Evolutionary conservation across 176 grass and related monocot species (phyloP), one percentile per base, ranked within the genome.

Genomic region (Lolium rigidum): DNA sequence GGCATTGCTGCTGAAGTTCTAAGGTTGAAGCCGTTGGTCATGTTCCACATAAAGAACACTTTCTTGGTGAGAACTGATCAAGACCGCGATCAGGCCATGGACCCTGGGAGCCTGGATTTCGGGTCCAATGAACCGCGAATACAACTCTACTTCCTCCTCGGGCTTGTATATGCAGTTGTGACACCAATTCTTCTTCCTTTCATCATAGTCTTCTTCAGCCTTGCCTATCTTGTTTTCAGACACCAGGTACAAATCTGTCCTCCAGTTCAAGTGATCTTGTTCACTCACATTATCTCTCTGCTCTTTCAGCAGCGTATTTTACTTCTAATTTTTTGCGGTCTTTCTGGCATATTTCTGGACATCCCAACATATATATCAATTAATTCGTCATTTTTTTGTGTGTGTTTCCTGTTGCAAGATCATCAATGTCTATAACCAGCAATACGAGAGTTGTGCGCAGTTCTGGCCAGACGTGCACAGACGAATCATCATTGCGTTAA

Each of bases 81-180:
- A 28, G 97, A 99, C 41, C 91, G 97, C 0, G 94, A 94, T 60
- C 88, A 95, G 68, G 93, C 93, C 41, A 98, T 95, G 96, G 91
- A 98, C 82, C 96, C 96, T 58, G 93, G 96, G 35, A 88, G 93
- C 84, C 66, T 98, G 65, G 92, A 98, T 24, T 98, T 98, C 84
- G 82, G 87, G 16, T 84, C 87, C 43, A 92, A 79, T 38, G 96
- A 98, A 70, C 91, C 96, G 38, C 81, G 92, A 48, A 87, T 98
- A 85, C 96, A 98, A 66, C 84, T 98, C 57, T 98, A 98, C 73
- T 98, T 98, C 69, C 91, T 98, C 62, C 93, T 95, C 73, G 93
- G 96, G 7, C 90, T 98, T 89, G 96, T 98, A 85, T 98, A 98
- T 89, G 86, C 88, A 71, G 88, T 84, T 77, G 86, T 95, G 54